phyloP scores from a whole-genome alignment of 208 protist genomes.

The Acanthamoeba triangularis region DNA sequence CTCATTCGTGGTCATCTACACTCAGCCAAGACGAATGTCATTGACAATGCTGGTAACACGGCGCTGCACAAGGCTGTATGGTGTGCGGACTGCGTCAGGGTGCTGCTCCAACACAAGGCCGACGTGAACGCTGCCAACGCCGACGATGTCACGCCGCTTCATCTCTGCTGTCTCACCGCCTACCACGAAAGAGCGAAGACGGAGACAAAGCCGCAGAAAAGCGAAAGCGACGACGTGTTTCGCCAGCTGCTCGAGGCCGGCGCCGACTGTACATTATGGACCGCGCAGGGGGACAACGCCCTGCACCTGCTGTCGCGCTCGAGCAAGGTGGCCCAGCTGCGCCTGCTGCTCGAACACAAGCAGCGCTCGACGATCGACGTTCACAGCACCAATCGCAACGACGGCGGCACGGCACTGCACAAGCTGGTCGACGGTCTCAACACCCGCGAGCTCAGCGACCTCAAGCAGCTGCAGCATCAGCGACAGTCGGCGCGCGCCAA shows the following conservation, averaged over 20 bases:
- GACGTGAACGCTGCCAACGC: background rate
- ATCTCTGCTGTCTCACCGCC: constrained; percentile 35
- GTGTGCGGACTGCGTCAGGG: background rate
- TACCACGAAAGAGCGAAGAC: background rate
- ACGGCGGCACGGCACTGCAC: constrained; percentile 40
- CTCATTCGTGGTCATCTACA: too few species aligned
- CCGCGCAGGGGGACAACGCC: background rate
- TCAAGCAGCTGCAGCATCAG: background rate
- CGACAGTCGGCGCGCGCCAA: background rate
- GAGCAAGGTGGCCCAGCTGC: background rate
- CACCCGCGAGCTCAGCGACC: background rate
- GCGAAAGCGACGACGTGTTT: constrained; percentile 16
- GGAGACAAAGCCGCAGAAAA: background rate
- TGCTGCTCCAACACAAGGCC: constrained; percentile 32
- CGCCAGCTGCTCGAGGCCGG: background rate
- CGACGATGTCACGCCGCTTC: background rate
- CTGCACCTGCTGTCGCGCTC: constrained; percentile 16
- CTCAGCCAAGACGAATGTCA: background rate
- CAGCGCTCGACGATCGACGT: background rate
- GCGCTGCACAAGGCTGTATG: constrained; percentile 20
- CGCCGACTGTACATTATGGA: background rate
- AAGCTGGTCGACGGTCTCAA: constrained; percentile 10
- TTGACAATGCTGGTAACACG: background rate
- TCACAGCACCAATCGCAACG: background rate
- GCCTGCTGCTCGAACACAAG: background rate